phyloP scores from a whole-genome alignment of 2,329 filamentous ascomycete genomes.

The Dothidotthia symphoricarpi region DNA sequence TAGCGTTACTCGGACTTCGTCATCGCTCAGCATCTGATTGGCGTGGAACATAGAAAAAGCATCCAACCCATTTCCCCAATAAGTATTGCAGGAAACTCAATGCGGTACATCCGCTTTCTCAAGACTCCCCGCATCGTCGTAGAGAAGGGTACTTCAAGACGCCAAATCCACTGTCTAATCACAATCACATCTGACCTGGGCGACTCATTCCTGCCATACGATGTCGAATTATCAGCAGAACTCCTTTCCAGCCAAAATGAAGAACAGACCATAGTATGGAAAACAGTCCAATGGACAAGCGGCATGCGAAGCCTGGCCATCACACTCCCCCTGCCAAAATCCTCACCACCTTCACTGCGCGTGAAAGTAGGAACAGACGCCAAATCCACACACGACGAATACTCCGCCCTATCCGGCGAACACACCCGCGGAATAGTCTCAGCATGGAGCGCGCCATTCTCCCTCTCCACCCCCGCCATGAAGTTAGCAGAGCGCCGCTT shows the following conservation, averaged over 20 bases:
- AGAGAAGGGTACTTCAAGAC: conserved; percentile 29
- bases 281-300: conserved; percentile 46
- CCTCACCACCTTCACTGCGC: conserved; percentile 41
- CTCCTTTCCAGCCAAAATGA: conserved; percentile 28
- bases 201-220: conserved; percentile 58
- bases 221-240: conserved; percentile 46
- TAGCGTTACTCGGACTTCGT: conserved; percentile 5
- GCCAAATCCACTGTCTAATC: conserved; percentile 45
- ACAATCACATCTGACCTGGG: conserved; percentile 70
- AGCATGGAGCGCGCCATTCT: conserved; percentile 54
- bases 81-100: no score
- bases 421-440: conserved; percentile 53
- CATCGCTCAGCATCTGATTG: not conserved
- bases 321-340: conserved; percentile 43
- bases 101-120: conserved; percentile 65
- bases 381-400: conserved; percentile 27
- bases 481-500: conserved; percentile 59
- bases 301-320: conserved; percentile 48
- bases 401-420: conserved; percentile 23
- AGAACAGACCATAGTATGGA: conserved; percentile 44
- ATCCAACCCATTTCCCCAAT: not conserved
- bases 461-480: conserved; percentile 45
- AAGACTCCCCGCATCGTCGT: conserved; percentile 56
- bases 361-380: conserved; percentile 43
- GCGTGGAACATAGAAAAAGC: conserved; percentile 1